These are phyloP conservation scores for Casuarina equisetifolia DNA, from an alignment of 306 rosid genomes.

Conservation along the genomic window DNA sequence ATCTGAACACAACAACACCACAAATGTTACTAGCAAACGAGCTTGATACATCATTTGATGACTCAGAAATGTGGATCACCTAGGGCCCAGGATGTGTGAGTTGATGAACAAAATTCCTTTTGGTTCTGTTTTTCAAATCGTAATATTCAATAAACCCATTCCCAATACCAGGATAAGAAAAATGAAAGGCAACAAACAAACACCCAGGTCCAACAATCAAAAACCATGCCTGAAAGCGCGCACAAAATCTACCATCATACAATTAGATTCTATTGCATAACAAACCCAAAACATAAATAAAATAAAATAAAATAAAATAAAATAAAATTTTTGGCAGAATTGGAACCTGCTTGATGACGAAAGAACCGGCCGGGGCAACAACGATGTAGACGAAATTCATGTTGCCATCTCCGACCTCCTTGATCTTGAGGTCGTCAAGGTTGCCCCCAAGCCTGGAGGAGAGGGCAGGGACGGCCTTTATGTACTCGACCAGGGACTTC, in stretches of 20 bases:
- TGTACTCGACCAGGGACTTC: conserved; percentile 61
- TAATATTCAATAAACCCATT: neutral
- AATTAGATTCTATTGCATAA: neutral
- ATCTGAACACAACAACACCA: neutral
- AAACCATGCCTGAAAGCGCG: neutral
- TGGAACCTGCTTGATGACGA: conserved; percentile 83
- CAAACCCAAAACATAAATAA: no score
- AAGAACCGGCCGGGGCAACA: conserved; percentile 56
- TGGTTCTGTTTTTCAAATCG: neutral
- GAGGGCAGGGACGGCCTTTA: conserved; percentile 63
- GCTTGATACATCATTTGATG: no score
- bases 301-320: neutral
- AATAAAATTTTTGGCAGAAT: neutral
- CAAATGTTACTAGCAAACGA: no score
- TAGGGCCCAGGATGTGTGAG: neutral
- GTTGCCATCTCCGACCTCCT: conserved; percentile 96
- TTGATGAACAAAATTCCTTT: neutral
- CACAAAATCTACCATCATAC: neutral
- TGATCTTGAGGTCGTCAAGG: conserved; percentile 47
- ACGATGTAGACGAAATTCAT: conserved; percentile 77
- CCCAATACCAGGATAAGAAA: neutral
- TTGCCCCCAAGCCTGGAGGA: conserved; percentile 56
- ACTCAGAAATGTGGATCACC: no score
- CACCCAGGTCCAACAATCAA: neutral
- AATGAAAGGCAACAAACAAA: neutral